Conservation (phyloP, 1,139 yeast genomes). For the Debaryomyces subglobosus region DNA sequence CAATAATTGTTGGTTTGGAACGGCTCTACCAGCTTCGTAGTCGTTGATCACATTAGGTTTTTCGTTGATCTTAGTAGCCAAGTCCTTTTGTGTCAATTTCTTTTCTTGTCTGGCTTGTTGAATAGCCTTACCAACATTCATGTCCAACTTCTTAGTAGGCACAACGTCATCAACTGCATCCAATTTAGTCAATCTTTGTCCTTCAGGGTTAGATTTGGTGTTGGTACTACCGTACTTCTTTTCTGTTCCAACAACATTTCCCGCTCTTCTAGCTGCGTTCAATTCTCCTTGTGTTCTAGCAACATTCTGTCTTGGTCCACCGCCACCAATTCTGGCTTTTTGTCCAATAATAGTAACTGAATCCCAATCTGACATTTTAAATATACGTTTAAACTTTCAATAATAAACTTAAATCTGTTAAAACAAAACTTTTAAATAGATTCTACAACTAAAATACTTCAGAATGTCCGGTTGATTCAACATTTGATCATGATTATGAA, state of each 20-base stretch:
- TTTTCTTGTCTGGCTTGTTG: constrained; percentile 87
- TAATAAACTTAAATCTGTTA: not conserved
- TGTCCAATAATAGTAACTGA: constrained; percentile 84
- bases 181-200: constrained; percentile 90
- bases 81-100: constrained; percentile 89
- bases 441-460: not conserved
- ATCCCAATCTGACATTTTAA: constrained; percentile 77
- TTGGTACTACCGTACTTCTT: constrained; percentile 84
- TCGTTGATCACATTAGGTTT: constrained; percentile 95
- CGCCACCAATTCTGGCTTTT: constrained; percentile 84
- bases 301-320: constrained; percentile 85
- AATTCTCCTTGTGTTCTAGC: constrained; percentile 78
- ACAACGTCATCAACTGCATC: constrained; percentile 95
- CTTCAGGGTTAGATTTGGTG: constrained; percentile 75
- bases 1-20: constrained; percentile 92
- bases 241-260: constrained; percentile 87
- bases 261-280: constrained; percentile 92
- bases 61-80: constrained; percentile 93
- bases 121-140: constrained; percentile 85
- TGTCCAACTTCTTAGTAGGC: constrained; percentile 86
- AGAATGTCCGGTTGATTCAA: not conserved
- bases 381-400: not conserved
- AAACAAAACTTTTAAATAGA: not conserved
- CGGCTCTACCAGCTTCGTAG: constrained; percentile 95
- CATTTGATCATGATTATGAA: not conserved